Percentiles rank a stretch among this genome's conserved stretches.
phyloP scores from a whole-genome alignment of 2,329 filamentous ascomycete genomes.

The Macrophomina pseudophaseolina region DNA sequence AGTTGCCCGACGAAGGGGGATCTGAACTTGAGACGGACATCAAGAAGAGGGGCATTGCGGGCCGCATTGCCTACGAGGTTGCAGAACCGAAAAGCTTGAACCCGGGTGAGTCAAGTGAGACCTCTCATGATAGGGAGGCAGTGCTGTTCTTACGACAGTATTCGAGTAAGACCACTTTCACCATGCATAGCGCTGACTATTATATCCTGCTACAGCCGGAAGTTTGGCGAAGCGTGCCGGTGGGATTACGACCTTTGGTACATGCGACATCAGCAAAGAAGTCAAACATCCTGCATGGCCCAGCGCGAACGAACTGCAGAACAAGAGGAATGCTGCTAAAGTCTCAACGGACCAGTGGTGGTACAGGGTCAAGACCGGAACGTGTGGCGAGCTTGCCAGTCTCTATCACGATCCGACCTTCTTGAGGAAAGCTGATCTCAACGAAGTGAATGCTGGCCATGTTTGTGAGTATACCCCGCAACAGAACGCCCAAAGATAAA shows the following conservation, averaged over 20 bases:
- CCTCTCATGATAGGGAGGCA: neutral
- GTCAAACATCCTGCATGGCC: neutral
- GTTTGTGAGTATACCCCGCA: neutral
- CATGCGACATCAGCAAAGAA: neutral
- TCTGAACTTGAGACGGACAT: neutral
- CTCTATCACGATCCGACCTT: neutral
- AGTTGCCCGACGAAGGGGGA: neutral
- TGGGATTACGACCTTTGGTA: neutral
- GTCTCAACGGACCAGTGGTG: slow-evolving; percentile 1
- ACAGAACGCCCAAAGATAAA: neutral
- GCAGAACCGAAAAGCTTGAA: neutral
- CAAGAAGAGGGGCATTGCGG: slow-evolving; percentile 5
- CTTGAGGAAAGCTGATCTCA: neutral
- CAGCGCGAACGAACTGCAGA: neutral
- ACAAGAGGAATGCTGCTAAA: neutral
- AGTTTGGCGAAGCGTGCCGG: neutral
- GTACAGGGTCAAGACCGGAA: neutral
- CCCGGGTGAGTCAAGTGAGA: neutral
- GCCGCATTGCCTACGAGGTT: neutral
- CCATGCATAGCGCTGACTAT: neutral
- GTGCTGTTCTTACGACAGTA: too few relatives aligned
- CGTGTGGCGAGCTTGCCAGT: neutral
- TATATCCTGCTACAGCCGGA: neutral
- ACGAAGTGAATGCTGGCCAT: neutral
- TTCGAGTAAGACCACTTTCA: too few relatives aligned